A percentile compares a stretch with the other conserved stretches of the same genome.
Evolutionary conservation across 768 basidiomycete genomes (phyloP).

Genomic region (Suillus subluteus): DNA sequence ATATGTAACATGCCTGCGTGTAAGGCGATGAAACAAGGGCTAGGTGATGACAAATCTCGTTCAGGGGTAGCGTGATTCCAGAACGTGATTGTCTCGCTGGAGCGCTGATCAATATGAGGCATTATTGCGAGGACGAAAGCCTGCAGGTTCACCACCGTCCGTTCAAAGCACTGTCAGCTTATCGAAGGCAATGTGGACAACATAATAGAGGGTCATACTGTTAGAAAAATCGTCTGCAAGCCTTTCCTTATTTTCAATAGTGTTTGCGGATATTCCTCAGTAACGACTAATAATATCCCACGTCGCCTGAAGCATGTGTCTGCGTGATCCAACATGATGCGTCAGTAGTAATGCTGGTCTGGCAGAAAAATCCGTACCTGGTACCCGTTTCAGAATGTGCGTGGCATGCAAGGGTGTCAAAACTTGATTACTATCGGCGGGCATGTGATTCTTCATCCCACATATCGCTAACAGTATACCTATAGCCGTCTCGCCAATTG

Average conservation of each 20-base stretch:
- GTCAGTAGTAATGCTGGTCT: neutral
- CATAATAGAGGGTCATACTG: neutral
- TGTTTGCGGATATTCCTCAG: neutral
- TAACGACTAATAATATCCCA: neutral
- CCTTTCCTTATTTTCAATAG: neutral
- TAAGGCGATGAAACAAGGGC: neutral
- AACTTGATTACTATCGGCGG: neutral
- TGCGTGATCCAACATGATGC: neutral
- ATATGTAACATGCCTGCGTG: neutral
- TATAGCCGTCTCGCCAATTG: neutral
- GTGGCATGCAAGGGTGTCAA: neutral
- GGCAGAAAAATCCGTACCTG: neutral
- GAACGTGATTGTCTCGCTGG: neutral
- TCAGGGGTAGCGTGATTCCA: neutral
- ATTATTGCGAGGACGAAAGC: neutral
- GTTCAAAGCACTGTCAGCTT: neutral
- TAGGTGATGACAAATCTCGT: neutral
- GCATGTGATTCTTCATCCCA: neutral
- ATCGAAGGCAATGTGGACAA: neutral
- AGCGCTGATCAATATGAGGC: neutral
- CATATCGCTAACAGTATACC: neutral
- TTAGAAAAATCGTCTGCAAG: neutral
- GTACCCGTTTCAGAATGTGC: neutral
- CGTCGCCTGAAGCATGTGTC: neutral
- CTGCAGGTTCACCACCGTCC: neutral